Evolutionary conservation across 495 filamentous ascomycete species (phyloP), one percentile per base, ranked within the genome.

Genomic region (Bacidia rubella): DNA sequence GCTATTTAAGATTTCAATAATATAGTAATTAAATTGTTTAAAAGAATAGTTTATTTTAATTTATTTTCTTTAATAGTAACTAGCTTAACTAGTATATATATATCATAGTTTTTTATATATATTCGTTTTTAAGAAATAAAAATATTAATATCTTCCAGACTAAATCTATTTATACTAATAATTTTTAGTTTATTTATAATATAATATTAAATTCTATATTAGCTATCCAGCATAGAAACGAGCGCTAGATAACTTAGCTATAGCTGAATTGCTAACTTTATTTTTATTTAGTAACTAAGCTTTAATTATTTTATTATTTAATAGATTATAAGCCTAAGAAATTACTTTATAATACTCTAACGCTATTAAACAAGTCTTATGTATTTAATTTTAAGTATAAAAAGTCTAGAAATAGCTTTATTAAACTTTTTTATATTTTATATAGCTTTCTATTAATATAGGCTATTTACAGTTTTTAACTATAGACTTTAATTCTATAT

Each of bases 401-500:
- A n/a, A n/a, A n/a, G n/a, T n/a, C n/a, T n/a, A n/a, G n/a, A n/a
- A n/a, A n/a, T n/a, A n/a, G n/a, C n/a, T n/a, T n/a, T n/a, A n/a
- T n/a, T n/a, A n/a, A n/a, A n/a, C n/a, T n/a, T n/a, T n/a, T n/a
- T n/a, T n/a, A n/a, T n/a, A n/a, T n/a, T n/a, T n/a, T n/a, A n/a
- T n/a, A n/a, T n/a, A n/a, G n/a, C n/a, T n/a, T n/a, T n/a, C n/a
- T n/a, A n/a, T n/a, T n/a, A n/a, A n/a, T n/a, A n/a, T n/a, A n/a
- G n/a, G n/a, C n/a, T n/a, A n/a, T n/a, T n/a, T n/a, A n/a, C n/a
- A 35, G n/a, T n/a, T n/a, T n/a, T n/a, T n/a, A n/a, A n/a, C n/a
- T 35, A 55, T 57, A 40, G 22, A 54, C 20, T 15, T 35, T 39
- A 51, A 21, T 51, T 5, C 15, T 15, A 39, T 7, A 44, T 44